phyloP scores from a whole-genome alignment of 805 yeast species.

The Sugiyamaella smithiae region DNA sequence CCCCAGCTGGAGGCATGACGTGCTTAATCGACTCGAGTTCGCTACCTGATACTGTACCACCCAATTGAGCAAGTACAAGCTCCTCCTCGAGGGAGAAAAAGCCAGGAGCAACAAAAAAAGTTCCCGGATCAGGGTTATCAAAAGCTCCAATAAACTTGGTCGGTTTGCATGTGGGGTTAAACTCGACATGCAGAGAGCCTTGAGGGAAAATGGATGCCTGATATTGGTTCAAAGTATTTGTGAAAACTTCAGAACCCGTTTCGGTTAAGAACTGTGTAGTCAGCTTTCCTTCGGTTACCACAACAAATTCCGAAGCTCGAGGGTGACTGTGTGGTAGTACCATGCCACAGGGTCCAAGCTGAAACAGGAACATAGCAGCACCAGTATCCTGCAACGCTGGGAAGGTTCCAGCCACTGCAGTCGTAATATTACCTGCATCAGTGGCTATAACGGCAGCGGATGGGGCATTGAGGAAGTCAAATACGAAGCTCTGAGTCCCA shows the following conservation, averaged over 20 bases:
- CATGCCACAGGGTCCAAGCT: constrained; percentile 22
- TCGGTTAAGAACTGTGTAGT: constrained; percentile 22
- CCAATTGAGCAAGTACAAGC: constrained; percentile 14
- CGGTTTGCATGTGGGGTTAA: constrained; percentile 21
- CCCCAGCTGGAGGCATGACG: constrained; percentile 17
- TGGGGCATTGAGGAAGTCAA: constrained; percentile 21
- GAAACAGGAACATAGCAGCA: constrained; percentile 16
- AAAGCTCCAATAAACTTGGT: constrained; percentile 19
- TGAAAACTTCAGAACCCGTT: constrained; percentile 17
- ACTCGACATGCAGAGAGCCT: constrained; percentile 22
- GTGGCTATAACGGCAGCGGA: constrained; percentile 15
- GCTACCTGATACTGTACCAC: constrained; percentile 14
- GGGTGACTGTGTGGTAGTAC: constrained; percentile 24
- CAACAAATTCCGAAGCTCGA: constrained; percentile 19
- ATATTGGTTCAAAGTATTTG: constrained; percentile 10
- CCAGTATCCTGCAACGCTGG: constrained; percentile 21
- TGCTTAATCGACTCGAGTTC: constrained; percentile 12
- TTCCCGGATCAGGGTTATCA: constrained; percentile 22
- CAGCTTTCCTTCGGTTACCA: constrained; percentile 21
- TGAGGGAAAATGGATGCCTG: constrained; percentile 21
- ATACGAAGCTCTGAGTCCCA: constrained; percentile 20
- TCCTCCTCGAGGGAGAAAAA: constrained; percentile 20
- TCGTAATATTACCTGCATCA: constrained; percentile 16
- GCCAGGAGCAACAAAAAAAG: constrained; percentile 18
- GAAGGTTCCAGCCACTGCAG: constrained; percentile 17